Conservation (phyloP, 2,329 filamentous ascomycete species). For the Monosporascus sp. region DNA sequence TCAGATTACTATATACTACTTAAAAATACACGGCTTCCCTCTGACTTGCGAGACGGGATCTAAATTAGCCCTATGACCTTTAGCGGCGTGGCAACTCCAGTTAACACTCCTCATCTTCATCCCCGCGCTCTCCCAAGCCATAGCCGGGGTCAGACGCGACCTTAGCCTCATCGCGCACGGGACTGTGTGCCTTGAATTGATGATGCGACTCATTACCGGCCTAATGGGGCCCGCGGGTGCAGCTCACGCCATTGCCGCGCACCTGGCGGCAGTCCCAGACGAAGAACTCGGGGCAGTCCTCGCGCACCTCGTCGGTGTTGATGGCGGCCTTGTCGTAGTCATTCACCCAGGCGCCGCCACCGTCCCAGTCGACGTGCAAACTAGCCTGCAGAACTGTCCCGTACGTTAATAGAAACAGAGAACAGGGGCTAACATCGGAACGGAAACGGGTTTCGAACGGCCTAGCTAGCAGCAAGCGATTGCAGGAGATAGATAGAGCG, state of each 20-base stretch:
- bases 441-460: no score
- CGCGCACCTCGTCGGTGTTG: slow-evolving; percentile 14
- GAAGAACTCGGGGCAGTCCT: slow-evolving; percentile 22
- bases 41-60: no score
- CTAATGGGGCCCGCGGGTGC: slow-evolving; percentile 6
- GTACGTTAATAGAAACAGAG: not conserved
- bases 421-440: not conserved
- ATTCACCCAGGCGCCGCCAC: slow-evolving; percentile 18
- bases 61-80: no score
- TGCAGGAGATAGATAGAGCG: no score
- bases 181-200: not conserved
- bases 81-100: no score
- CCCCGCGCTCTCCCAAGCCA: not conserved
- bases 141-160: not conserved
- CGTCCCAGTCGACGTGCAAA: slow-evolving; percentile 16
- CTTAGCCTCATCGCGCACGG: not conserved
- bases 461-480: no score
- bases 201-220: not conserved
- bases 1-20: no score
- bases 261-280: slow-evolving; percentile 24
- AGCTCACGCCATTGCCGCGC: slow-evolving; percentile 3
- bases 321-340: slow-evolving; percentile 23
- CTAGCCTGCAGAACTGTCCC: slow-evolving; percentile 8
- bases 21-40: no score
- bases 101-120: not conserved